Conservation (phyloP, 2,329 filamentous ascomycete genomes). For the Colletotrichum musicola region DNA sequence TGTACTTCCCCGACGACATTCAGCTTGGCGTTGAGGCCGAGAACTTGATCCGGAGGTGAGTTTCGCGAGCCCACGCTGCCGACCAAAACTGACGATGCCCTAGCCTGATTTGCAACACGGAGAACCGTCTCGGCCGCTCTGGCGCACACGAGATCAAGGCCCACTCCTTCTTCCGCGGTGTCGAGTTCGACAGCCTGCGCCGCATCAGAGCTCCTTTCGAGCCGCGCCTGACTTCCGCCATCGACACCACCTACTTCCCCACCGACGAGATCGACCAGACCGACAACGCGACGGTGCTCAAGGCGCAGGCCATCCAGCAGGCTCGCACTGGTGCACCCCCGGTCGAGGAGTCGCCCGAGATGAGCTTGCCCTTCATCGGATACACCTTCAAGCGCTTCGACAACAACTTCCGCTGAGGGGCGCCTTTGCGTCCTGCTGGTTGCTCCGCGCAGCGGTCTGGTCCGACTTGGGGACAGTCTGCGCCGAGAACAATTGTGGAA, state of each 20-base stretch:
- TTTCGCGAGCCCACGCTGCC: constrained; percentile 28
- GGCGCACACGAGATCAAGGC: constrained; percentile 93
- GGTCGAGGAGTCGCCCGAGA: constrained; percentile 87
- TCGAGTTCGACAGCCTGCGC: constrained; percentile 93
- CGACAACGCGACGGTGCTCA: constrained; percentile 88
- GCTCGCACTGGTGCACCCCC: constrained; percentile 60
- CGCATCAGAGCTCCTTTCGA: constrained; percentile 96
- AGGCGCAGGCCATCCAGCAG: constrained; percentile 82
- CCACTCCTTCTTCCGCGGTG: constrained; percentile 96
- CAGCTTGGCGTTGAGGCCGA: constrained; percentile 90
- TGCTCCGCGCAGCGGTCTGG: neutral
- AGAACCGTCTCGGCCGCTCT: constrained; percentile 88
- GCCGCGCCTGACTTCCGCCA: constrained; percentile 90
- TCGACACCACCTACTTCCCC: constrained; percentile 98
- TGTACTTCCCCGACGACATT: constrained; percentile 97
- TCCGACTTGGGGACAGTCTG: neutral
- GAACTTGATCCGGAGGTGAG: constrained; percentile 89
- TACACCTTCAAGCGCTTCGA: constrained; percentile 98
- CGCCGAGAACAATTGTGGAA: neutral
- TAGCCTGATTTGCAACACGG: constrained; percentile 93
- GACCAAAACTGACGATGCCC: constrained; percentile 31
- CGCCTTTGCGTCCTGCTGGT: neutral
- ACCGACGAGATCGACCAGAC: constrained; percentile 98
- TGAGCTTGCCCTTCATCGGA: constrained; percentile 95
- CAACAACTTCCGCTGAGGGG: constrained; percentile 71